phyloP scores from a whole-genome alignment of 257 asterid species.

The Voacanga thouarsii region DNA sequence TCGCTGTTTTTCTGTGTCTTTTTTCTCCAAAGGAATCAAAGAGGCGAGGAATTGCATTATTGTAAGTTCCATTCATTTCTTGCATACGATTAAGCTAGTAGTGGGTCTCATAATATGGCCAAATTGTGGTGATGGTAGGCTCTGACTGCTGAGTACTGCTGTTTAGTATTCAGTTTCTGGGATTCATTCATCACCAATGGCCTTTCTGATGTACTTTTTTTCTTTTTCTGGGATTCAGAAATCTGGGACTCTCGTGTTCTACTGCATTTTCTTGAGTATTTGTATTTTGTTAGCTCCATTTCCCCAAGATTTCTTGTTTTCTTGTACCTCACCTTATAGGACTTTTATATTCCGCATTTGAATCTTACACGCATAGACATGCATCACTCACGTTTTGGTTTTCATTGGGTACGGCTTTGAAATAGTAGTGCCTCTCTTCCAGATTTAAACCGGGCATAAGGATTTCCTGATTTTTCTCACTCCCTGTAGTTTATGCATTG shows the following conservation, averaged over 20 bases:
- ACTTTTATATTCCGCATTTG: background rate
- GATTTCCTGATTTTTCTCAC: background rate
- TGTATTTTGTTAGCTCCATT: background rate
- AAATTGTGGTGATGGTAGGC: background rate
- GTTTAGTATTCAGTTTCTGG: background rate
- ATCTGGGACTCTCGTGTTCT: background rate
- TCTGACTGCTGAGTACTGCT: background rate
- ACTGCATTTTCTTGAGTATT: background rate
- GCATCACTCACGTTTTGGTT: background rate
- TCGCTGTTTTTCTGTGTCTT: background rate
- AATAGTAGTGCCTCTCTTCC: background rate
- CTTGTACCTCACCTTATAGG: background rate
- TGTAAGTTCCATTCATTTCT: slow-evolving; percentile 9
- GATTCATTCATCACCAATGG: background rate
- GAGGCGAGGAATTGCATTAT: too few relatives aligned
- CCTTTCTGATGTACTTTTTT: background rate
- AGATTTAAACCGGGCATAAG: background rate
- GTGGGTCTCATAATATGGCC: too few relatives aligned
- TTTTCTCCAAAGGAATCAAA: background rate
- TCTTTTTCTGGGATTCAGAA: background rate
- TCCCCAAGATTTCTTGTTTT: background rate
- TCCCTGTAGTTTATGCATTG: background rate
- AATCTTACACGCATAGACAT: background rate
- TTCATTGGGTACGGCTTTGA: background rate
- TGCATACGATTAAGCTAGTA: background rate